phyloP scores from a whole-genome alignment of 169 alveolate species.

The Plasmodium blacklocki region DNA sequence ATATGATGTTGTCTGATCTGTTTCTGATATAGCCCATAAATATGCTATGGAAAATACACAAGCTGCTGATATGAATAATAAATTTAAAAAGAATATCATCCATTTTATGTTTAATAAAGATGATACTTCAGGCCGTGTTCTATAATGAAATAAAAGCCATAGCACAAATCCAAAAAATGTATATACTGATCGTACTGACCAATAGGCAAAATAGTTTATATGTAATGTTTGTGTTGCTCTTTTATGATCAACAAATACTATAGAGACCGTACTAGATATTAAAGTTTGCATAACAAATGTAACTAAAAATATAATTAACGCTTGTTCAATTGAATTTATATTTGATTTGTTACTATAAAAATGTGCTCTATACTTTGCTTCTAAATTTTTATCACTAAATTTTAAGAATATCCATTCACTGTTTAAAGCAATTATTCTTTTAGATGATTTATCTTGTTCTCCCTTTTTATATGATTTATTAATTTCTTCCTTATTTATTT shows the following conservation, averaged over 20 bases:
- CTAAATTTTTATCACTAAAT: slow-evolving; percentile 88
- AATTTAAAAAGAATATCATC: slow-evolving; percentile 86
- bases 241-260: slow-evolving; percentile 80
- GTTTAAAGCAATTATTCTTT: slow-evolving; percentile 26
- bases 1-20: slow-evolving; percentile 36
- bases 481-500: slow-evolving; percentile 1
- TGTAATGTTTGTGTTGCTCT: slow-evolving; percentile 79
- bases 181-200: slow-evolving; percentile 91
- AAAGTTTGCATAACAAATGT: slow-evolving; percentile 90
- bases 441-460: slow-evolving; percentile 15
- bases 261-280: slow-evolving; percentile 85
- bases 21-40: slow-evolving; percentile 84
- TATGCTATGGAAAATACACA: slow-evolving; percentile 88
- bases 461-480: background rate
- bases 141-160: slow-evolving; percentile 90
- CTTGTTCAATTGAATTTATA: slow-evolving; percentile 89
- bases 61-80: slow-evolving; percentile 88
- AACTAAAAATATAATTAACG: slow-evolving; percentile 89
- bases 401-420: slow-evolving; percentile 84
- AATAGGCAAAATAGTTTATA: slow-evolving; percentile 82
- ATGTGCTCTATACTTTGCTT: slow-evolving; percentile 88
- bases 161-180: slow-evolving; percentile 86
- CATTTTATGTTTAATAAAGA: slow-evolving; percentile 79
- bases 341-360: slow-evolving; percentile 89
- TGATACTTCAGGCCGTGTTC: slow-evolving; percentile 69